Evolutionary conservation across 1,139 yeast species (phyloP), one percentile per base, ranked within the genome.

Genomic region (Tardiomyces blankii): DNA sequence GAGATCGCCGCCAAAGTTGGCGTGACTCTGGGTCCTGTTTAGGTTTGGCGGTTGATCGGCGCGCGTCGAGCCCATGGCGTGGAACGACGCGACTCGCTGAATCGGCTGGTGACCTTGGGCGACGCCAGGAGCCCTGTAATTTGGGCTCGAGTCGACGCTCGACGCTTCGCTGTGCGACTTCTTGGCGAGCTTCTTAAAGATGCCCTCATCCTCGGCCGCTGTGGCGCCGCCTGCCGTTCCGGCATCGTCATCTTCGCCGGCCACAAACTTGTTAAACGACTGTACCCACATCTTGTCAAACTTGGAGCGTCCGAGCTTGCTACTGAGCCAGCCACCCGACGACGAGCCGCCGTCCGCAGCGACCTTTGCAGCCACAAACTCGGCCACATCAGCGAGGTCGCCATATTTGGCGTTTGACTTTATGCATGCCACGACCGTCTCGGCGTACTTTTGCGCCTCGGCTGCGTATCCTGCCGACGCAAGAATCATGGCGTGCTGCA

Each of bases 221-320:
- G 54, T 54, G 3, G 48, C 50, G 12, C 52, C 55, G 1, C 51
- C 55, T 16, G 52, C 51, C 8, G 35, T 54, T 4, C 25, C 25
- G 25, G 7, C 25, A 5, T 30, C 35, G 9, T 30, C 58, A 19
- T 64, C 63, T 45, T 86, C 96, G 12, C 97, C 98, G 2, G 95
- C 86, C 51, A 91, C 91, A 60, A 89, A 86, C 62, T 87, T 87
- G 57, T 77, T 78, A 58, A 81, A 77, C 50, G 88, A 69, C 45
- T 83, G 88, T 8, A 89, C 91, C 93, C 94, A 84, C 49, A 88
- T 81, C 58, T 78, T 82, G 56, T 88, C 95, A 49, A 88, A 69
- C 55, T 82, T 84, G 13, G 93, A 94, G 58, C 80, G 80, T 38
- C 83, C 72, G 38, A 83, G 72, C 68, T 75, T 79, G 38, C 76